These are phyloP conservation scores for Cyclostephanos invisitatus DNA, from an alignment of 108 stramenopile genomes.

Conservation along the genomic window DNA sequence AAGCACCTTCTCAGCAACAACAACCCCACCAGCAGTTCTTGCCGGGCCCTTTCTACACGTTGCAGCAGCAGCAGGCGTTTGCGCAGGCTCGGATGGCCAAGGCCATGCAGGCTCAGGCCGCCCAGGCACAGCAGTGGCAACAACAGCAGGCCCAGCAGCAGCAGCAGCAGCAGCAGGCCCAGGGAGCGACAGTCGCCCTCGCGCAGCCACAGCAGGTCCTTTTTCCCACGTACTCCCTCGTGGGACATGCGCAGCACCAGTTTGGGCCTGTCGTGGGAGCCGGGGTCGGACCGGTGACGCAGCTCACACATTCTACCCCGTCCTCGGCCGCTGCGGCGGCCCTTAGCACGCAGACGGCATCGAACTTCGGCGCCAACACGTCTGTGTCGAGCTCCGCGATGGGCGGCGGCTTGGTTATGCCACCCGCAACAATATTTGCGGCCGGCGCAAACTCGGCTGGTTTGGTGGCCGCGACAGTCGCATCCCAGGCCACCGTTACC, in stretches of 20 bases:
- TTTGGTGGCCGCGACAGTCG: neutral
- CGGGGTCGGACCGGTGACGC: neutral
- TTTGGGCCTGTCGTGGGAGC: neutral
- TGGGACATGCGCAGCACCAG: slow-evolving; percentile 1
- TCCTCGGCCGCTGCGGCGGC: neutral
- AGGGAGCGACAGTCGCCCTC: neutral
- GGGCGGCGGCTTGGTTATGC: neutral
- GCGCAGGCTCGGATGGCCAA: slow-evolving; percentile 7
- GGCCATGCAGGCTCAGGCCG: slow-evolving; percentile 11
- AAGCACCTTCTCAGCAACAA: slow-evolving; percentile 19
- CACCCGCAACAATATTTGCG: neutral
- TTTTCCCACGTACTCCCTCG: neutral
- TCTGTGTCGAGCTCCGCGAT: neutral
- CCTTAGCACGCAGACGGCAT: neutral
- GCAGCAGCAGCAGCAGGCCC: slow-evolving; percentile 17
- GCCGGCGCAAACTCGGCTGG: neutral
- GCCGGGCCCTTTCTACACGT: slow-evolving; percentile 11
- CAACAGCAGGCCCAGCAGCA: slow-evolving; percentile 15
- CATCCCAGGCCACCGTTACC: neutral
- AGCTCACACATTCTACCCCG: neutral
- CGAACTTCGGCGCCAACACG: neutral
- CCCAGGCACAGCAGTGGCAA: slow-evolving; percentile 19
- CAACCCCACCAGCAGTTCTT: slow-evolving; percentile 26
- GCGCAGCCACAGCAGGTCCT: neutral
- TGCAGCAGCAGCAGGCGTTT: slow-evolving; percentile 19